Conservation (phyloP, 768 basidiomycete species). For the Tubosaeta sp. region DNA sequence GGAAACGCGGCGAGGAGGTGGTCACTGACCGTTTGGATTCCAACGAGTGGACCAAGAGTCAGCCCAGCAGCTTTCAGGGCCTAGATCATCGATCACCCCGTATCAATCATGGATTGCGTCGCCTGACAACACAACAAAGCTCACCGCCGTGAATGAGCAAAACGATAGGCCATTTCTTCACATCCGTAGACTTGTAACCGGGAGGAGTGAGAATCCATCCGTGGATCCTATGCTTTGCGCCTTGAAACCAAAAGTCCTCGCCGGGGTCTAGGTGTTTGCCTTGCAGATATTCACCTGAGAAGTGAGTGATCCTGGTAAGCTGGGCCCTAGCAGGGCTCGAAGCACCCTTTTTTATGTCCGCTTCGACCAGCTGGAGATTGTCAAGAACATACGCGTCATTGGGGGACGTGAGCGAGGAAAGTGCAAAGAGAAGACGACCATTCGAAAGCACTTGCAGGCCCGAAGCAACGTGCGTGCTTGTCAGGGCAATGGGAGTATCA, state of each 20-base stretch:
- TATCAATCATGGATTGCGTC: neutral
- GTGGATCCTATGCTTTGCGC: slow-evolving; percentile 74
- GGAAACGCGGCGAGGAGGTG: neutral
- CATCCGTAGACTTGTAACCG: slow-evolving; percentile 62
- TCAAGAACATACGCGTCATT: slow-evolving; percentile 72
- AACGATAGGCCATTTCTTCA: slow-evolving; percentile 74
- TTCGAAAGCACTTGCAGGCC: slow-evolving; percentile 58
- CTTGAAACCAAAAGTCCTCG: slow-evolving; percentile 88
- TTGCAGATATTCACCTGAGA: slow-evolving; percentile 53
- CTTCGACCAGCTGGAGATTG: slow-evolving; percentile 43
- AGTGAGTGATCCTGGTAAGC: slow-evolving; percentile 58
- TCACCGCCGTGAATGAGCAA: slow-evolving; percentile 78
- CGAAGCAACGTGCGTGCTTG: slow-evolving; percentile 51
- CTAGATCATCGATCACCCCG: slow-evolving; percentile 29
- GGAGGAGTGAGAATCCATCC: slow-evolving; percentile 82
- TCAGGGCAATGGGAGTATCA: slow-evolving; percentile 54
- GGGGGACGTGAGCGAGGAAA: slow-evolving; percentile 72
- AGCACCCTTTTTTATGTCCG: slow-evolving; percentile 32
- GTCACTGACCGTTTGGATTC: slow-evolving; percentile 72
- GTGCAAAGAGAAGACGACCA: slow-evolving; percentile 65
- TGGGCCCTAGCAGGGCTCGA: slow-evolving; percentile 27
- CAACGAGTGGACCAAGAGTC: slow-evolving; percentile 90
- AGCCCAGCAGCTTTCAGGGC: slow-evolving; percentile 82
- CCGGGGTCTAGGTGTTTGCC: slow-evolving; percentile 57
- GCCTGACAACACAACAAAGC: slow-evolving; percentile 2